Evolutionary conservation across 2,329 filamentous ascomycete genomes (phyloP).

Genomic region (Leptosphaerulina australis): DNA sequence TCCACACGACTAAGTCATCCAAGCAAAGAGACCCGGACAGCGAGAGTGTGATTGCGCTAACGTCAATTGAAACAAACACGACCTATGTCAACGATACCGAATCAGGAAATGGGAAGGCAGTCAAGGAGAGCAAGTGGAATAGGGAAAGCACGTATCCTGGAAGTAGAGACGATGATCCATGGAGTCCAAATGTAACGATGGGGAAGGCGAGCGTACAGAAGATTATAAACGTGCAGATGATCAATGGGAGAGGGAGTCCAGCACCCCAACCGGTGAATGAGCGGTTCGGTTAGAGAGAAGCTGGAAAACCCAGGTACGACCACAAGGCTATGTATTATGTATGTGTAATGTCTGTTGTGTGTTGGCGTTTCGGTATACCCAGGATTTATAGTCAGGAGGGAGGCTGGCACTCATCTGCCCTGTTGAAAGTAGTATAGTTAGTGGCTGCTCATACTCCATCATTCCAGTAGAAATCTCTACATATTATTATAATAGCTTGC

Average conservation of each 20-base stretch:
- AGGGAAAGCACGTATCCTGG: conserved; percentile 12
- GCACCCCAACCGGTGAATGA: conserved; percentile 1
- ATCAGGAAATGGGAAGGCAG: background rate
- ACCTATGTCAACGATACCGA: conserved; percentile 3
- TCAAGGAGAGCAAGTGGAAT: conserved; percentile 1
- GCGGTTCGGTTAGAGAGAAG: conserved; percentile 3
- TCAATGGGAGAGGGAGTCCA: conserved; percentile 19
- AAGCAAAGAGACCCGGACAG: conserved; percentile 7
- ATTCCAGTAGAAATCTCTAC: background rate
- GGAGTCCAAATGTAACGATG: conserved; percentile 27
- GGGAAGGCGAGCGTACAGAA: conserved; percentile 25
- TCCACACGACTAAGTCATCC: background rate
- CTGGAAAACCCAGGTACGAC: background rate
- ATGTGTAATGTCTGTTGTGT: conserved; percentile 4
- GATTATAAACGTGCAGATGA: conserved; percentile 21
- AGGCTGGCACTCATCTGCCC: conserved; percentile 12
- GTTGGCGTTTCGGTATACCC: conserved; percentile 18
- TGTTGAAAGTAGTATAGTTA: background rate
- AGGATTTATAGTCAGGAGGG: background rate
- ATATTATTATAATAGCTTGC: background rate
- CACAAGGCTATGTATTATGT: background rate
- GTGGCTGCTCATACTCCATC: too few relatives aligned
- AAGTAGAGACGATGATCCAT: conserved; percentile 24
- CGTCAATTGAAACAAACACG: conserved; percentile 10
- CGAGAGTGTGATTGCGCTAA: conserved; percentile 31